Evolutionary conservation across 768 basidiomycete species (phyloP), one percentile per base, ranked within the genome.

Genomic region (Cubamyces sp.): DNA sequence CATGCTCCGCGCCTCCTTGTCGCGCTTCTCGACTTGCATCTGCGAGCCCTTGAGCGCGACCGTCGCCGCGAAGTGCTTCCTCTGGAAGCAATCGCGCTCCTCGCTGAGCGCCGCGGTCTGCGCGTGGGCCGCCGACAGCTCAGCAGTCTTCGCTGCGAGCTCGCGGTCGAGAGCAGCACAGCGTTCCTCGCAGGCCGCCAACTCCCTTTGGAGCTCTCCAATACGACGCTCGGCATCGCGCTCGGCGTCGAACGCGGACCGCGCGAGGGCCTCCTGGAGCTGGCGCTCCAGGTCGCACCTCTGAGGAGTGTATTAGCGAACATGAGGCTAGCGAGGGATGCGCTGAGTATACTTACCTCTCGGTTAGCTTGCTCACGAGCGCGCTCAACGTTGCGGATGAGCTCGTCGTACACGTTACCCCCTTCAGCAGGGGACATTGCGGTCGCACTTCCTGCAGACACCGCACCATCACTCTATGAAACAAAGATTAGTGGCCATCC

Each of bases 41-140:
- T 34, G 60, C 8, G 46, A 40, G 30, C 53, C 46, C 52, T 43
- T 54, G 7, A 61, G 54, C 3, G 60, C 60, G 26, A 40, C 60
- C 12, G 46, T 47, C 18, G 53, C 40, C 7, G 39, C 60, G 18
- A 43, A 49, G 26, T 54, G 46, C 54, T 54, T 55, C 60, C 23
- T 48, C 47, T 23, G 28, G 45, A 47, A 54, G 41, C 45, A 8
- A 23, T 54, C 46, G 16, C 60, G 39, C 39, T 61, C 60, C 11
- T 30, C 53, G 1, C 37, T 19, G n/a, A 61, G 54, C 45, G 1
- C 23, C 5, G 19, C 46, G 40, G 43, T 41, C 26, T 28, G 42
- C 7, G 25, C 11, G 25, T 7, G 37, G 5, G 47, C 47, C 21
- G 18, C 54, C 8, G 18, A 26, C 14, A 60, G 43, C 30, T 54